Evolutionary conservation across 2,329 filamentous ascomycete species (phyloP).

Genomic region (Coniochaeta sp.): DNA sequence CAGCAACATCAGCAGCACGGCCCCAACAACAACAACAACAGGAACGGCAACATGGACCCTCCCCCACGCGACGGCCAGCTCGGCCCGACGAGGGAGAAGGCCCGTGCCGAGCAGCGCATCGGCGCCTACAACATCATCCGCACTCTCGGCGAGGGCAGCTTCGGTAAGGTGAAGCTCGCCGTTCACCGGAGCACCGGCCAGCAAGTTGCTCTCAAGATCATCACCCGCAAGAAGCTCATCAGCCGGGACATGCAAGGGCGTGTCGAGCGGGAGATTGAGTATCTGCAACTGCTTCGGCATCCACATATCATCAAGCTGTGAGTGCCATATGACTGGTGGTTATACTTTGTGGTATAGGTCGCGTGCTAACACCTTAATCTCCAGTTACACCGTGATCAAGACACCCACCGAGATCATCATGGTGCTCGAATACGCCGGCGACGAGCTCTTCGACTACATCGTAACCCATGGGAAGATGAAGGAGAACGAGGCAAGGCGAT

Average conservation of each 20-base stretch:
- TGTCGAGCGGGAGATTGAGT: conserved; percentile 97
- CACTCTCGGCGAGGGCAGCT: conserved; percentile 92
- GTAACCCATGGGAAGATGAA: conserved; percentile 88
- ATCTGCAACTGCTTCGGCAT: conserved; percentile 88
- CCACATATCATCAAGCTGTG: conserved; percentile 99
- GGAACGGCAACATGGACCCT: conserved; percentile 14
- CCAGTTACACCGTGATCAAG: conserved; percentile 91
- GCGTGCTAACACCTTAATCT: conserved; percentile 15
- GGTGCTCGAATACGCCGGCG: conserved; percentile 96
- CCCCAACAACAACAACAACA: conserved; percentile 6
- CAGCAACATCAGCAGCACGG: conserved; percentile 12
- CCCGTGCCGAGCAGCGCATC: conserved; percentile 72
- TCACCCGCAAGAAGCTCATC: conserved; percentile 90
- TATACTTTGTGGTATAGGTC: background rate
- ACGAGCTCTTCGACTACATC: conserved; percentile 96
- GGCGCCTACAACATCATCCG: conserved; percentile 86
- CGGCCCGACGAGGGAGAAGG: conserved; percentile 28
- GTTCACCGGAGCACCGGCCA: conserved; percentile 88
- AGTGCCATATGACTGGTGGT: conserved; percentile 23
- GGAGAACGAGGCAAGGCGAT: conserved; percentile 87
- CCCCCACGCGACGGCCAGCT: conserved; percentile 13
- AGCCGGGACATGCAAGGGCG: conserved; percentile 96
- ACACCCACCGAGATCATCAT: conserved; percentile 94
- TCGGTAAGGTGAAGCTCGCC: conserved; percentile 97
- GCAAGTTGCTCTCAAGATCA: conserved; percentile 97